Conservation (phyloP, 2,329 filamentous ascomycete genomes). For the Daldinia sp. region DNA sequence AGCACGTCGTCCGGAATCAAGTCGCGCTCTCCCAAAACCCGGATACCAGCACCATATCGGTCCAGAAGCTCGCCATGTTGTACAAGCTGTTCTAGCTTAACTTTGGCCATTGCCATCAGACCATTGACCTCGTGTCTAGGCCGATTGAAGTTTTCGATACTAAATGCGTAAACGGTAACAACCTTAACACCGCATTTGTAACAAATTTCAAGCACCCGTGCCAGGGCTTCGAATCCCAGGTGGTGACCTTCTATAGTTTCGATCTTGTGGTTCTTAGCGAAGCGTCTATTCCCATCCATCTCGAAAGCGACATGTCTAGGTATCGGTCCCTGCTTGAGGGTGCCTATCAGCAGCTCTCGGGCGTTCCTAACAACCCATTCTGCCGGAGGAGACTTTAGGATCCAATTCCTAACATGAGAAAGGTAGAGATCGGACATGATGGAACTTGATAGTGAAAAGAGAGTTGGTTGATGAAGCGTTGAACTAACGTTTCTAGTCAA, state of each 20-base stretch:
- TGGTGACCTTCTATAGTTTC: slow-evolving; percentile 97
- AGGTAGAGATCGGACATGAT: slow-evolving; percentile 64
- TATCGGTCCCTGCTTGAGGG: slow-evolving; percentile 87
- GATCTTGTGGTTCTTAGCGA: slow-evolving; percentile 88
- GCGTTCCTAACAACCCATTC: slow-evolving; percentile 86
- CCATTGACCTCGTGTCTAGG: slow-evolving; percentile 96
- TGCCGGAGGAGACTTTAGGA: slow-evolving; percentile 86
- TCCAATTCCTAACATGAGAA: slow-evolving; percentile 67
- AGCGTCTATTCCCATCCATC: slow-evolving; percentile 97
- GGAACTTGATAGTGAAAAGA: slow-evolving; percentile 8
- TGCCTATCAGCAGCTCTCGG: slow-evolving; percentile 85
- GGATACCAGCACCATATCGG: slow-evolving; percentile 87
- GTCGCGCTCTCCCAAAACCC: slow-evolving; percentile 84
- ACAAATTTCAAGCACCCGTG: slow-evolving; percentile 93
- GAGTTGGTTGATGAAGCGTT: background rate
- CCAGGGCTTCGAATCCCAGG: slow-evolving; percentile 92
- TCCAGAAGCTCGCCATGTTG: slow-evolving; percentile 94
- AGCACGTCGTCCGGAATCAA: slow-evolving; percentile 88
- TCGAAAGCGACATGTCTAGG: slow-evolving; percentile 98
- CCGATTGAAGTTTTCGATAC: slow-evolving; percentile 98
- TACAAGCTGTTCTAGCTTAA: slow-evolving; percentile 89
- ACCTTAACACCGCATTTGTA: slow-evolving; percentile 97
- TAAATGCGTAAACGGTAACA: slow-evolving; percentile 98
- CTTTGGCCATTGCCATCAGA: slow-evolving; percentile 96
- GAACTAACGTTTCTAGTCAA: background rate